phyloP scores from a whole-genome alignment of 495 filamentous ascomycete species.

The Cercophora samala region DNA sequence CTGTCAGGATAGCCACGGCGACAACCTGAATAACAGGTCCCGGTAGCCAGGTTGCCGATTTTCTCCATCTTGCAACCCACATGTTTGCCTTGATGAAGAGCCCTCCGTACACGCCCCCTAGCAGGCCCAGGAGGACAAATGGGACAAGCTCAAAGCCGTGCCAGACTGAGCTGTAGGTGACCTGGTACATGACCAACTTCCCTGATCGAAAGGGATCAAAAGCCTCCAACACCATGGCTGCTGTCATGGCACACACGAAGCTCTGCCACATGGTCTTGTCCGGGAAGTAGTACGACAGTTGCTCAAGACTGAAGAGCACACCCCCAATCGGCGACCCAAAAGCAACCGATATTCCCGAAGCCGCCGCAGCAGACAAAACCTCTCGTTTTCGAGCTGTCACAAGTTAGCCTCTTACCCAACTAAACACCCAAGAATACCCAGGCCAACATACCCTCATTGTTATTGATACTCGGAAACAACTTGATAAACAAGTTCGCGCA shows the following conservation, averaged over 20 bases:
- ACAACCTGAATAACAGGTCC: slow-evolving; percentile 74
- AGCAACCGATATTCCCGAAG: slow-evolving; percentile 92
- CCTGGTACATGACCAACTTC: slow-evolving; percentile 94
- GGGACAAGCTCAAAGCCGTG: slow-evolving; percentile 92
- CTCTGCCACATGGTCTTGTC: slow-evolving; percentile 99
- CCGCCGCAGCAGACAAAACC: slow-evolving; percentile 89
- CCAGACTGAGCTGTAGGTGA: slow-evolving; percentile 89
- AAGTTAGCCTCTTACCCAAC: slow-evolving; percentile 20
- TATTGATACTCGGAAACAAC: slow-evolving; percentile 73
- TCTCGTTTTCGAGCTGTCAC: slow-evolving; percentile 82
- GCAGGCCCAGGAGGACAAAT: slow-evolving; percentile 79
- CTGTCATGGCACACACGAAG: slow-evolving; percentile 98
- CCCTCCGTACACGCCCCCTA: slow-evolving; percentile 90
- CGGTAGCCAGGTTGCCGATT: slow-evolving; percentile 55
- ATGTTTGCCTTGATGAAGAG: slow-evolving; percentile 95
- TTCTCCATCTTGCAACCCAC: slow-evolving; percentile 78
- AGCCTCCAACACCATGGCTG: slow-evolving; percentile 86
- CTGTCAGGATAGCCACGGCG: slow-evolving; percentile 70
- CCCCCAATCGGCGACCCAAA: slow-evolving; percentile 96
- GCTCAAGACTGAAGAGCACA: slow-evolving; percentile 89
- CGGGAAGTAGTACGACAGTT: slow-evolving; percentile 96
- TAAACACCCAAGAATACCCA: background rate
- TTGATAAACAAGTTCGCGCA: slow-evolving; percentile 96
- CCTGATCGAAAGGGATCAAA: slow-evolving; percentile 94
- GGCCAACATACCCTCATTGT: slow-evolving; percentile 70